Percentiles rank a stretch among this genome's conserved stretches.
phyloP scores from a whole-genome alignment of 768 basidiomycete species.

The Tylopilus vinaceipallidus region DNA sequence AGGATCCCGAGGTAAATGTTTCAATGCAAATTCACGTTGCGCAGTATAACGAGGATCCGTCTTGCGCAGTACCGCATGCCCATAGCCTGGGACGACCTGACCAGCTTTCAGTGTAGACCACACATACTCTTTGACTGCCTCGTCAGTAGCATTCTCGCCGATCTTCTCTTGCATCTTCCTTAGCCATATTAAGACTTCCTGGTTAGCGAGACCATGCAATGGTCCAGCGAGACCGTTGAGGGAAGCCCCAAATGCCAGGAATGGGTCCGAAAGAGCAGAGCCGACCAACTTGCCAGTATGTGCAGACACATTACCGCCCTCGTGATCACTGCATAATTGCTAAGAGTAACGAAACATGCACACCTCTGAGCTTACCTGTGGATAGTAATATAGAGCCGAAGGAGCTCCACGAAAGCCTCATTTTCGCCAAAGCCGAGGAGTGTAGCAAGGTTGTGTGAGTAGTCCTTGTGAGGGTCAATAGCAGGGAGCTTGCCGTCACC shows the following conservation, averaged over 20 bases:
- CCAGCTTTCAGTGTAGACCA: constrained; percentile 93
- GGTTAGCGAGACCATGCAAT: constrained; percentile 95
- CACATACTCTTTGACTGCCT: constrained; percentile 88
- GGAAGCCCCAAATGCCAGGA: constrained; percentile 90
- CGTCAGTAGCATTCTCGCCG: constrained; percentile 82
- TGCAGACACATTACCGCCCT: constrained; percentile 97
- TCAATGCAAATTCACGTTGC: constrained; percentile 85
- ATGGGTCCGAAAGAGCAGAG: constrained; percentile 95
- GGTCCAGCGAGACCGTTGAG: constrained; percentile 97
- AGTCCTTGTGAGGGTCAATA: constrained; percentile 82
- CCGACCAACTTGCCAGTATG: constrained; percentile 93
- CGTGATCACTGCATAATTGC: constrained; percentile 69
- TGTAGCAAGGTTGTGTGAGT: constrained; percentile 84
- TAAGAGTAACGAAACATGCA: not conserved
- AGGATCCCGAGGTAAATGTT: constrained; percentile 83
- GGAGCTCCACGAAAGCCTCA: constrained; percentile 84
- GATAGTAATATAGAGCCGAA: constrained; percentile 95
- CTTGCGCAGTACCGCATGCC: constrained; percentile 84
- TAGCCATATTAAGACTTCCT: constrained; percentile 94
- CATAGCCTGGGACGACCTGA: constrained; percentile 92
- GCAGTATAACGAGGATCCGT: constrained; percentile 92
- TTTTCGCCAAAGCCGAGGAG: constrained; percentile 92
- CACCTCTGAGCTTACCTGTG: constrained; percentile 57
- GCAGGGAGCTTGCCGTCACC: constrained; percentile 84
- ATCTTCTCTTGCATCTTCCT: constrained; percentile 90